These are phyloP conservation scores for Paramecium caudatum DNA, from an alignment of 73 alveolate genomes.

Conservation along the genomic window DNA sequence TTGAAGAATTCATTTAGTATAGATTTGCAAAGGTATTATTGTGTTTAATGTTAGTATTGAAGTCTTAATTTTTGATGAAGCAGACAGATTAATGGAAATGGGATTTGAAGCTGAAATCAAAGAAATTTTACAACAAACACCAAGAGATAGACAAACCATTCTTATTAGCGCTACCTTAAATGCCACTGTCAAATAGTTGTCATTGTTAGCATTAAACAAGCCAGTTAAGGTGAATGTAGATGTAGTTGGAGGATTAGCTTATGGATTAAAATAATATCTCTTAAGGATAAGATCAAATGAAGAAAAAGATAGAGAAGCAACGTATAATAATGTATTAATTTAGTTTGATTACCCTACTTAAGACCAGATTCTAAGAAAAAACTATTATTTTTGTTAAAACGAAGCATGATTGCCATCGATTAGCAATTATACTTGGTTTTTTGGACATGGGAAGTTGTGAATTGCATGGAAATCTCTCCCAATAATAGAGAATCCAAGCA, in stretches of 20 bases:
- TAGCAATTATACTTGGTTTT: constrained; percentile 83
- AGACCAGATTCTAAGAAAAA: constrained; percentile 81
- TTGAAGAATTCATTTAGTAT: constrained; percentile 63
- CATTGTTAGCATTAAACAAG: constrained; percentile 88
- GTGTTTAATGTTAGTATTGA: constrained; percentile 85
- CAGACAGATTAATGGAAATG: constrained; percentile 97
- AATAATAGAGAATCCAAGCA: constrained; percentile 89
- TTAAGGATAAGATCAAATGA: constrained; percentile 59
- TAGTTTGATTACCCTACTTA: constrained; percentile 77
- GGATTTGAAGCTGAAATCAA: constrained; percentile 95
- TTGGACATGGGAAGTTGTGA: constrained; percentile 91
- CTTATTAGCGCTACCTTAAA: constrained; percentile 98
- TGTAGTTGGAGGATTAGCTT: constrained; percentile 62
- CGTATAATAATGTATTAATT: constrained; percentile 18
- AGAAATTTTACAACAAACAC: constrained; percentile 86
- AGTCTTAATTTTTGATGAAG: constrained; percentile 97
- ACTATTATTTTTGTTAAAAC: constrained; percentile 95
- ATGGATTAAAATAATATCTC: constrained; percentile 62
- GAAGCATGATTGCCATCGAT: constrained; percentile 93
- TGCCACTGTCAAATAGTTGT: constrained; percentile 91
- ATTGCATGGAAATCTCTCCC: constrained; percentile 94
- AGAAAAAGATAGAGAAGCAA: constrained; percentile 70
- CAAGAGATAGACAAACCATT: constrained; percentile 95
- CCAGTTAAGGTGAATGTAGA: constrained; percentile 90
- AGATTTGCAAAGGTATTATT: constrained; percentile 80